phyloP scores from a whole-genome alignment of 2,329 filamentous ascomycete species.

The Zopfia rhizophila region DNA sequence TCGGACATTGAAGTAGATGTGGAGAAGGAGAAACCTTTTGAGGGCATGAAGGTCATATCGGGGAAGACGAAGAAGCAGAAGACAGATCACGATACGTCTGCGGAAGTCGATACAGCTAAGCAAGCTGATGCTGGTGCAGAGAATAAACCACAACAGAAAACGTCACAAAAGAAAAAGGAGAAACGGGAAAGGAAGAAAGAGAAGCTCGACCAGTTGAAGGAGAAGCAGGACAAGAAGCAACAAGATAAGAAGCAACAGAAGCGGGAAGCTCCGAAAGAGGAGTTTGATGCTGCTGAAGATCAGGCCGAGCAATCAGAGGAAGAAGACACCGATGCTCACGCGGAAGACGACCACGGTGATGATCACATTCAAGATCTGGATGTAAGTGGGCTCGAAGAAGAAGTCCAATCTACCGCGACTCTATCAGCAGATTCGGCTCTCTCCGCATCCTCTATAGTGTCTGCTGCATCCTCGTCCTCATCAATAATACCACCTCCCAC shows the following conservation, averaged over 20 bases:
- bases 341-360: constrained; percentile 38
- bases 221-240: constrained; percentile 54
- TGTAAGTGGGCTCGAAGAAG: constrained; percentile 50
- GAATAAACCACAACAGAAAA: constrained; percentile 25
- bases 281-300: constrained; percentile 41
- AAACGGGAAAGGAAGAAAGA: constrained; percentile 56
- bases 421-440: constrained; percentile 46
- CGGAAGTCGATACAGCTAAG: constrained; percentile 25
- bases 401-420: constrained; percentile 45
- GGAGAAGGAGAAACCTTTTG: constrained; percentile 50
- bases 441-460: constrained; percentile 54
- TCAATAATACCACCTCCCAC: constrained; percentile 53
- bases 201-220: constrained; percentile 58
- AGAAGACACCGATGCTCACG: constrained; percentile 32
- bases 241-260: constrained; percentile 47
- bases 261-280: constrained; percentile 41
- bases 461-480: constrained; percentile 59
- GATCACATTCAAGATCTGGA: constrained; percentile 48
- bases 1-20: constrained; percentile 48
- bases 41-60: constrained; percentile 45
- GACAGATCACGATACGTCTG: constrained; percentile 37
- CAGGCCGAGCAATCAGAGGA: constrained; percentile 38
- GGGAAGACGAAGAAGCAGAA: constrained; percentile 57
- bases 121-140: constrained; percentile 20
- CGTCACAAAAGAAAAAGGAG: constrained; percentile 46